Conservation (phyloP, 2,329 filamentous ascomycete genomes). For the Thelonectria rubi region DNA sequence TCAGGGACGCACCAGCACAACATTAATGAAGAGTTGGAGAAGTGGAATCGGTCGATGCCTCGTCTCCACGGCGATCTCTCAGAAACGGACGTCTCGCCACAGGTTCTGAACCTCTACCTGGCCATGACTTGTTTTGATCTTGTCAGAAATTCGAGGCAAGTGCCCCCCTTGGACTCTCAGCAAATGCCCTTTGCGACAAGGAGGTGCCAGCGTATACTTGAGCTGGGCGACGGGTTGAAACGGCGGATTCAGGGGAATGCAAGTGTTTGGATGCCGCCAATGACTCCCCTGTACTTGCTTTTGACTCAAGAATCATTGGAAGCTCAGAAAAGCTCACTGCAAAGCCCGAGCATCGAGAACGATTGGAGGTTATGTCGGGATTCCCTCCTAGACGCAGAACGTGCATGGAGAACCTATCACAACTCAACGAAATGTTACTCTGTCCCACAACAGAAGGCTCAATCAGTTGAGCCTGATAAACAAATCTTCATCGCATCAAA, state of each 20-base stretch:
- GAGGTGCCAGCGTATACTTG: neutral
- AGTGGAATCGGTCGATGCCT: neutral
- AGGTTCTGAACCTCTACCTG: constrained; percentile 10
- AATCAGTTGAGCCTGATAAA: neutral
- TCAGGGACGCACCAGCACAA: neutral
- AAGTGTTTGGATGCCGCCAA: constrained; percentile 8
- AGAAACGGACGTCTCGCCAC: neutral
- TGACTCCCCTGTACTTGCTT: neutral
- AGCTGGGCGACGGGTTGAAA: neutral
- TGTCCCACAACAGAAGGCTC: neutral
- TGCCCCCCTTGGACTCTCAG: neutral
- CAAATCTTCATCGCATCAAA: neutral
- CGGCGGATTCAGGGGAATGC: neutral
- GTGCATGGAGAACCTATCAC: neutral
- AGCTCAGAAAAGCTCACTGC: neutral
- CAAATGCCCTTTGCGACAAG: neutral
- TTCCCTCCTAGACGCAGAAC: constrained; percentile 1
- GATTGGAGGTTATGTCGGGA: neutral
- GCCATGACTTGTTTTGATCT: neutral
- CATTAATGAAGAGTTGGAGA: neutral
- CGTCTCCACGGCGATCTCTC: neutral
- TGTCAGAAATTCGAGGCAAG: neutral
- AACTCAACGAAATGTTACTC: neutral
- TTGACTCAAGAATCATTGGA: neutral
- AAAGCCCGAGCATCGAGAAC: neutral